Evolutionary conservation across 371 early-diverging fungal species (phyloP), one percentile per base, ranked within the genome.

Genomic region (Mucor racemosus): DNA sequence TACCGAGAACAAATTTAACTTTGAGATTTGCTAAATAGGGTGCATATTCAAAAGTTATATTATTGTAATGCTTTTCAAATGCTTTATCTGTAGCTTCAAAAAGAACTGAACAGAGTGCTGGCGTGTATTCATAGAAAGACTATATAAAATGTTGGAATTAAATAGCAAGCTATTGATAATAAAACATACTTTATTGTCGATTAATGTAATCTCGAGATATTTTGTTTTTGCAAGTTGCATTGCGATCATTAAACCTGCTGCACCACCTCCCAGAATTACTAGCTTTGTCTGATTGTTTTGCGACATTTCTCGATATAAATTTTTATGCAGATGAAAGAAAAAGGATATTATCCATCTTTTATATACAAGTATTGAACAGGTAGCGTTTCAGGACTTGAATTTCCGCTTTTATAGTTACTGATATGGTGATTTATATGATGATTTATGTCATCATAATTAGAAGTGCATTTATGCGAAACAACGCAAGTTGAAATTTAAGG

Each of bases 51-150:
- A 60, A 66, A 9, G 76, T 77, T 9, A 79, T 65, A 9, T 55
- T 57, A 1, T 46, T 34, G 54, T 73, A 78, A 48, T 76, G 79
- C 5, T 55, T 38, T n/a, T 66, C 53, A 26, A 78, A 73, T 6
- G 67, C 39, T 21, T 71, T 60, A 6, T 74, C 74, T 11, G 68
- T 62, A 17, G 59, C 42, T 44, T 76, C 74, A 64, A 62, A 76
- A 9, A 82, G 39, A 0, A 78, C 79, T 11, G 77, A 69, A 14
- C 77, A 76, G 15, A 82, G 63, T 1, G 62, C 67, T 6, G 82
- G 82, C 15, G 79, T 82, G 50, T 76, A 82, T 63, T 79, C 79
- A 38, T 68, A 76, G 60, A 76, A 82, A 7, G 79, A 39, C 79
- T 76, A 55, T 3, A 33, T 1, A 34, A 14, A 58, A 26, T 41